Evolutionary conservation across 176 grass and related monocot species (phyloP).

Genomic region (Dactylis glomerata): DNA sequence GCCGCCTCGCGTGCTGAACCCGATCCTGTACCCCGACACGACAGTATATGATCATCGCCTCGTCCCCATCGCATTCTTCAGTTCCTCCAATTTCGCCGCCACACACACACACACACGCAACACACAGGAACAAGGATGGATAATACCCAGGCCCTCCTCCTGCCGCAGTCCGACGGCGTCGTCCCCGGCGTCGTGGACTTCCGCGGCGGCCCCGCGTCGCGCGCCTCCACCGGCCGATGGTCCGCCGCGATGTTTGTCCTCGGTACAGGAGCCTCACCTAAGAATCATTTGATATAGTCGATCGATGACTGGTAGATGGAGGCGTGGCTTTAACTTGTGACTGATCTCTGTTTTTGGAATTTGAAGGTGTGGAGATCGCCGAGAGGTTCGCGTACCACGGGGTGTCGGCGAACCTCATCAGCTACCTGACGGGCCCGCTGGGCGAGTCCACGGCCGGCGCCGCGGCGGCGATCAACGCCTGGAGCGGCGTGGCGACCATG

Average conservation of each 20-base stretch:
- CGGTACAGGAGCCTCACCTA: constrained; percentile 29
- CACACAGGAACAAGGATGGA: not conserved
- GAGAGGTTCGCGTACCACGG: constrained; percentile 70
- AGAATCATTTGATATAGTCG: not conserved
- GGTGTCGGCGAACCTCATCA: constrained; percentile 63
- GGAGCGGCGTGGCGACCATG: constrained; percentile 51
- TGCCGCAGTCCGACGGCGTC: constrained; percentile 21
- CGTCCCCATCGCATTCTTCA: not conserved
- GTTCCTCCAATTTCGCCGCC: not conserved
- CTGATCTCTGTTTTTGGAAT: not conserved
- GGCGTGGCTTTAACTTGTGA: not conserved
- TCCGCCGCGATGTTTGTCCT: constrained; percentile 61
- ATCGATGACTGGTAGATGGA: not conserved
- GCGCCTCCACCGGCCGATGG: constrained; percentile 56
- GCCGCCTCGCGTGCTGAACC: constrained; percentile 19
- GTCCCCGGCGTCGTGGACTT: constrained; percentile 46
- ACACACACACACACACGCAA: not conserved
- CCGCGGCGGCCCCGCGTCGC: constrained; percentile 43
- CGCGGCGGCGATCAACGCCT: constrained; percentile 53
- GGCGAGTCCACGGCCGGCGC: constrained; percentile 53
- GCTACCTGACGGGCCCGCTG: constrained; percentile 62
- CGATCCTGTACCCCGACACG: not conserved
- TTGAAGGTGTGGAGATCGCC: constrained; percentile 59
- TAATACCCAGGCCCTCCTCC: constrained; percentile 19
- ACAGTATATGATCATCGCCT: not conserved